Base-by-base conservation (phyloP, 2,329 filamentous ascomycete species). In the Cercospora sp. region DNA sequence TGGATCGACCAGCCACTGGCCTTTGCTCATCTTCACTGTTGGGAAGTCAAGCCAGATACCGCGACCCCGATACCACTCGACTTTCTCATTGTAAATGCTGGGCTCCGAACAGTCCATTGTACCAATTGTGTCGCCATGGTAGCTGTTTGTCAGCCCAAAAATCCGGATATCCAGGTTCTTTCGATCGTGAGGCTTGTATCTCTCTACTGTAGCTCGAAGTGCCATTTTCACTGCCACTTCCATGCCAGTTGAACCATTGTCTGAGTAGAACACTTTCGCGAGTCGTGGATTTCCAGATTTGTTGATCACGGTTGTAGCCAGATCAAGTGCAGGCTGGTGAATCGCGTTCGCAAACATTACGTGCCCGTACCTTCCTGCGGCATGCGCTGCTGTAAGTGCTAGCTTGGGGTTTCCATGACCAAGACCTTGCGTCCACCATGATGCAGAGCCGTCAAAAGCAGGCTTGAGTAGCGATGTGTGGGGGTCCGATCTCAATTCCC, bases 381-480 rank as follows among this genome's bases (percentile, higher is more conserved):
- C 92, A 75, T 95, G 90, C 0, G 92, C 91, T 1, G 92, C 91
- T 0, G 91, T 88, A 1, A 95, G 85, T 0, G 91, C 87, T 0
- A 96, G 82, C 0, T 84, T 81, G 0, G 91, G 87, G 73, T 92
- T 93, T 5, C 89, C 90, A 72, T 96, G 93, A 1, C 93, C 92
- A 0, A 96, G 84, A 2, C 92, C 92, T 79, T 96, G 93, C 0
- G 92, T 96, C 92, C 93, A 96, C 92, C 93, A 96, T 0, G 91
- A 94, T 0, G 92, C 92, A 0, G 92, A 95, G 2, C 90, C 92
- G 73, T 96, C 93, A 65, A 95, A 93, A 0, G 90, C 89, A 0
- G 91, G 85, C 57, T 84, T 84, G 0, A 92, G 79, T 3, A 88
- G 75, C 6, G 80, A 73, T 23, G 61, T 40, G 23, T n/a, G 63